Base-by-base conservation (phyloP, 2,329 filamentous ascomycete genomes). In the Sporothrix sp. region DNA sequence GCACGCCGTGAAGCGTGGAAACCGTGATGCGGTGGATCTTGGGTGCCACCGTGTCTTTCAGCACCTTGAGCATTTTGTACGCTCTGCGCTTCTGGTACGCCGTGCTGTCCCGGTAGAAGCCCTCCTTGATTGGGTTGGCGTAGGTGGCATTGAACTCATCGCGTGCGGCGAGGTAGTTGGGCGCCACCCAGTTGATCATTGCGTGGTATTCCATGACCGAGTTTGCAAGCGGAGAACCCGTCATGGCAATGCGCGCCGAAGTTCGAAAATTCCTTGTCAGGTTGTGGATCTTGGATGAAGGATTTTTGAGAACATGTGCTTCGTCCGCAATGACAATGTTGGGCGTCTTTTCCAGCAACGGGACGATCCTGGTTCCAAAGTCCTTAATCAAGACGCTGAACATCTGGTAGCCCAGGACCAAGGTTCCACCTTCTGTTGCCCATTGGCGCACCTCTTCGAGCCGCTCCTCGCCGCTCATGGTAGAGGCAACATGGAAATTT, bases 151-250 rank as follows among this genome's bases (percentile, higher is more conserved):
- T 75, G 63, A 96, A 96, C 59, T 90, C 83, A 0, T 65, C 59
- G 9, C 74, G 65, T 3, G 77, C 73, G 0, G 87, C 88, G 3
- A 95, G 72, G 62, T 87, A 95, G 21, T 79, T 79, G 0, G 86
- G 85, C 1, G 87, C 82, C 46, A 93, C 81, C 87, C 88, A 95
- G 56, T 90, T 78, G 52, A 95, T 84, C 79, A 95, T 87, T n/a
- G 81, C 70, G 61, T 83, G 88, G 61, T 95, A 95, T 59, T 96
- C 90, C 25, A 76, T 70, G 0, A 95, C 79, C 47, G 87, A 85
- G 61, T 95, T 96, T 4, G 86, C 82, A 47, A 96, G 70, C 1
- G 90, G 90, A 0, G 89, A 91, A 1, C 89, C 90, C 1, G 89
- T 95, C 54, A 96, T 71, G 6, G 88, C 90, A 56, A 96, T 85